phyloP scores from a whole-genome alignment of 108 stramenopile species.

The Chaetoceros muelleri region DNA sequence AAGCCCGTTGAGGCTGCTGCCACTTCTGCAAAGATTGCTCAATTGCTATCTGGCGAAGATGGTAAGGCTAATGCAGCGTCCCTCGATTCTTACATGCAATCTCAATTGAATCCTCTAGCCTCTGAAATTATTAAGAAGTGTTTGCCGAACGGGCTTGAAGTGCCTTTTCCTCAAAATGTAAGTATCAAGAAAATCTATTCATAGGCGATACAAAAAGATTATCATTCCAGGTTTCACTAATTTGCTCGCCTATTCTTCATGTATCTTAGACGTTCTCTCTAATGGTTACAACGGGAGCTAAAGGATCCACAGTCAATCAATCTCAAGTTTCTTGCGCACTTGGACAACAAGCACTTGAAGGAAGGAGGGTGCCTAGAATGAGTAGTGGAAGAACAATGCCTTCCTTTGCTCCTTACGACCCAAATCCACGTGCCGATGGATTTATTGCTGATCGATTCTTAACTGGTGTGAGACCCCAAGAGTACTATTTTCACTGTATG shows the following conservation, averaged over 20 bases:
- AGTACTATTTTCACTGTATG: conserved; percentile 99
- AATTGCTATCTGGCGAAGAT: conserved; percentile 69
- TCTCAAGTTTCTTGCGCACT: conserved; percentile 96
- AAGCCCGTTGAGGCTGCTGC: conserved; percentile 78
- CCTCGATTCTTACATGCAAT: conserved; percentile 93
- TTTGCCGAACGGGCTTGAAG: conserved; percentile 90
- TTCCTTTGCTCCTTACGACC: conserved; percentile 94
- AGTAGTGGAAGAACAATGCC: conserved; percentile 94
- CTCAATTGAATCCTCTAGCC: conserved; percentile 84
- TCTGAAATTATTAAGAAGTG: conserved; percentile 92
- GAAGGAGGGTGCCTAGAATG: conserved; percentile 97
- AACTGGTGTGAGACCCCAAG: conserved; percentile 94
- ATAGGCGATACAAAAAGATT: background rate
- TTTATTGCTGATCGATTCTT: conserved; percentile 98
- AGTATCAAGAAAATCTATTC: conserved; percentile 11
- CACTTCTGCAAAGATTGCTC: conserved; percentile 60
- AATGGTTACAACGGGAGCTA: conserved; percentile 98
- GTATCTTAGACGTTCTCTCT: conserved; percentile 81
- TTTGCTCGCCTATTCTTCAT: background rate
- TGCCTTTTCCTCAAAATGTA: conserved; percentile 93
- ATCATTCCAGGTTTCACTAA: background rate
- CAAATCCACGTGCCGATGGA: conserved; percentile 95
- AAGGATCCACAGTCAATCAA: conserved; percentile 98
- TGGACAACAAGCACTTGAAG: conserved; percentile 99
- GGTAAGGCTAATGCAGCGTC: conserved; percentile 75